Conservation (phyloP, 768 basidiomycete species). For the Daedaleopsis sinensis region DNA sequence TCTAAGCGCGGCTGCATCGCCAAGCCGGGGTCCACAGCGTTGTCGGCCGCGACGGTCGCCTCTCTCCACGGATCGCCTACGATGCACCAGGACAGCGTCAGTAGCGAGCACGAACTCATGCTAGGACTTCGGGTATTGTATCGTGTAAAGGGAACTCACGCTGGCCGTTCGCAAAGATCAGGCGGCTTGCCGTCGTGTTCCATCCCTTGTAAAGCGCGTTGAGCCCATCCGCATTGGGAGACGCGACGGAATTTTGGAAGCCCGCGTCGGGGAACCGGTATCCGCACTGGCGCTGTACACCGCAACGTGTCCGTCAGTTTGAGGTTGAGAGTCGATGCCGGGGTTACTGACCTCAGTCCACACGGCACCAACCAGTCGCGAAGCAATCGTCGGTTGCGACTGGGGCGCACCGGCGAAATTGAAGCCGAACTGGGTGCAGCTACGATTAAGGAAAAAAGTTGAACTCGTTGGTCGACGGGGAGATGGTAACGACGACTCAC, state of each 20-base stretch:
- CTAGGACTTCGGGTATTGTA: too few species aligned
- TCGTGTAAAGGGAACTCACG: slow-evolving; percentile 50
- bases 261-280: slow-evolving; percentile 61
- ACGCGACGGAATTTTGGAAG: slow-evolving; percentile 33
- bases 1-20: slow-evolving; percentile 55
- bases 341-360: slow-evolving; percentile 49
- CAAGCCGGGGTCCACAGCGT: slow-evolving; percentile 47
- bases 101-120: too few species aligned
- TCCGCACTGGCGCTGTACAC: slow-evolving; percentile 62
- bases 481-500: slow-evolving; percentile 24
- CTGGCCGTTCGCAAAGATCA: slow-evolving; percentile 72
- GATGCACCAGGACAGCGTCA: neutral
- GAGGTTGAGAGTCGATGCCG: too few species aligned
- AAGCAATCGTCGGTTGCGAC: slow-evolving; percentile 44
- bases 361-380: slow-evolving; percentile 50
- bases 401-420: slow-evolving; percentile 38
- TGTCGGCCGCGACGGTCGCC: slow-evolving; percentile 63
- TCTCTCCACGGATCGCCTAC: slow-evolving; percentile 75
- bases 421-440: slow-evolving; percentile 69
- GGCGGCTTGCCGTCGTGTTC: slow-evolving; percentile 54
- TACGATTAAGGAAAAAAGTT: slow-evolving; percentile 34
- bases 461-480: neutral
- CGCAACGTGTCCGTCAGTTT: neutral
- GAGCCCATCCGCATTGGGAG: slow-evolving; percentile 43
- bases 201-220: slow-evolving; percentile 61